Percentiles rank a stretch among this genome's conserved stretches.
Conservation (phyloP, 164 flowering plant species). For the Macadamia integrifolia region DNA sequence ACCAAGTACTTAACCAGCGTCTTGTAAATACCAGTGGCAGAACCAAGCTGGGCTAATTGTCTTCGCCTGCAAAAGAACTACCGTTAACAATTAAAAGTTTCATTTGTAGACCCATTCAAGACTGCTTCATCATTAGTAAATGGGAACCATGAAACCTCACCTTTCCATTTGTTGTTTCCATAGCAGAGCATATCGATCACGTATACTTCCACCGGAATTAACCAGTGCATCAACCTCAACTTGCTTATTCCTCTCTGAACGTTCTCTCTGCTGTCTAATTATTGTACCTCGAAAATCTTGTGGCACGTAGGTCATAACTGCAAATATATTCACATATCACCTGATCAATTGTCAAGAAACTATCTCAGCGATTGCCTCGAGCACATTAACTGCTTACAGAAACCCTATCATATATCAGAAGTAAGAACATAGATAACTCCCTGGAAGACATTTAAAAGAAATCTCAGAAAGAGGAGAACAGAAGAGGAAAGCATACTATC, state of each 20-base stretch:
- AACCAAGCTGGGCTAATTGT: conserved; percentile 91
- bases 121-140: conserved; percentile 3
- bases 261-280: conserved; percentile 88
- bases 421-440: not conserved
- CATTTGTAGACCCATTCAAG: conserved; percentile 5
- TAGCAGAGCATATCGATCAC: conserved; percentile 76
- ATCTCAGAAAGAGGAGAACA: not conserved
- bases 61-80: conserved; percentile 53
- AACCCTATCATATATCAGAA: not conserved
- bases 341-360: conserved; percentile 22
- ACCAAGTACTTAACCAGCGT: conserved; percentile 95
- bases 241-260: conserved; percentile 91
- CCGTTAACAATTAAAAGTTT: conserved; percentile 5
- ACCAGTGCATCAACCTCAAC: conserved; percentile 77
- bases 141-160: conserved; percentile 26
- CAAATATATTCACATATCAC: conserved; percentile 30
- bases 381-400: conserved; percentile 1
- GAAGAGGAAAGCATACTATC: not conserved
- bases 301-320: conserved; percentile 99
- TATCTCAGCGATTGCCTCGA: conserved; percentile 19
- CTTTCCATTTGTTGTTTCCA: conserved; percentile 99
- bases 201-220: conserved; percentile 83
- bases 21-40: conserved; percentile 93
- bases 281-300: conserved; percentile 94
- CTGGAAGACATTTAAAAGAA: not conserved